These are phyloP conservation scores for Pseudogymnoascus sp. DNA, from an alignment of 2,329 filamentous ascomycete genomes.

Conservation along the genomic window DNA sequence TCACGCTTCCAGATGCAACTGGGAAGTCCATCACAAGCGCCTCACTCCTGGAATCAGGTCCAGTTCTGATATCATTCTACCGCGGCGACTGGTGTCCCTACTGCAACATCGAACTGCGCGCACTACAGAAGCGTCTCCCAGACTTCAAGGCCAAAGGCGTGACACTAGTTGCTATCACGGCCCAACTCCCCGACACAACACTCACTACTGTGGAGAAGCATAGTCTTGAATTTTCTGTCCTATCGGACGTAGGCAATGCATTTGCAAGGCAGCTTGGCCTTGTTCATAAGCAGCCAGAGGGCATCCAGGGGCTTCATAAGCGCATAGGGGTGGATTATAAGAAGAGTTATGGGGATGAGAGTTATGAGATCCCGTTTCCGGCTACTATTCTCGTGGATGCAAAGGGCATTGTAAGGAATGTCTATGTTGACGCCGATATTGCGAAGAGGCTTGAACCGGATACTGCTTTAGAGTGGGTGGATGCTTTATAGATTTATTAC, in stretches of 20 bases:
- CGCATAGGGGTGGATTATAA: conserved; percentile 27
- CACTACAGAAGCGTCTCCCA: conserved; percentile 29
- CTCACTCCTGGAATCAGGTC: conserved; percentile 26
- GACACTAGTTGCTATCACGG: conserved; percentile 35
- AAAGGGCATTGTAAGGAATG: conserved; percentile 30
- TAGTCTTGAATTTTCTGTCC: conserved; percentile 32
- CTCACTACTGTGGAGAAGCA: conserved; percentile 33
- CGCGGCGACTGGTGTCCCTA: conserved; percentile 39
- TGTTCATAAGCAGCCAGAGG: conserved; percentile 27
- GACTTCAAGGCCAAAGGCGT: conserved; percentile 32
- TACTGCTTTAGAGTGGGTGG: conserved; percentile 29
- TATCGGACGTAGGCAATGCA: conserved; percentile 32
- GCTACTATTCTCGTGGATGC: conserved; percentile 32
- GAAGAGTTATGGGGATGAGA: conserved; percentile 31
- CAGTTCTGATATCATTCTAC: conserved; percentile 38
- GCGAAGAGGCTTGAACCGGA: conserved; percentile 30
- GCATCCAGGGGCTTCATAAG: conserved; percentile 23
- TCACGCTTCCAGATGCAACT: conserved; percentile 29
- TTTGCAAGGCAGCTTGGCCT: conserved; percentile 32
- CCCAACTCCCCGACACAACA: conserved; percentile 33
- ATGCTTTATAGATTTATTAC: conserved; percentile 18
- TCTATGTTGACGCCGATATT: conserved; percentile 31
- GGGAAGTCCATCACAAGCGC: conserved; percentile 27
- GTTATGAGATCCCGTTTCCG: conserved; percentile 31
- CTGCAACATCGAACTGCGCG: conserved; percentile 34